Evolutionary conservation across 768 basidiomycete genomes (phyloP).

Genomic region (Scleroderma bovista): DNA sequence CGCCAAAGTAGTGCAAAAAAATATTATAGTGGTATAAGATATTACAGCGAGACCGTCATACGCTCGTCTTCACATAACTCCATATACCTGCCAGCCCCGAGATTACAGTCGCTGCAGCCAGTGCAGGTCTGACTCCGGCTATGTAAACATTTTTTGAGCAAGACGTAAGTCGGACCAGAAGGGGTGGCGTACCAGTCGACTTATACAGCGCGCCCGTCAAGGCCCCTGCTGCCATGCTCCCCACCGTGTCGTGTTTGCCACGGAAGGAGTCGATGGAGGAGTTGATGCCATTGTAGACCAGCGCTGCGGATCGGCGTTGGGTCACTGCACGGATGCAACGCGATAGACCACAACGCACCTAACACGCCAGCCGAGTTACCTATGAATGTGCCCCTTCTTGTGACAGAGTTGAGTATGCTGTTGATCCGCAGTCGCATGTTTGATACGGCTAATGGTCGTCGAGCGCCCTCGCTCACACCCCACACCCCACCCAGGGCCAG

Average conservation of each 20-base stretch:
- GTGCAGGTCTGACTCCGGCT: conserved; percentile 90
- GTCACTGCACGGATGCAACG: conserved; percentile 23
- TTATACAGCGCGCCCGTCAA: conserved; percentile 90
- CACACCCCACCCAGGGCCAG: conserved; percentile 91
- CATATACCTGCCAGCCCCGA: conserved; percentile 88
- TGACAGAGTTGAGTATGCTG: conserved; percentile 93
- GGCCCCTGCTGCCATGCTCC: conserved; percentile 90
- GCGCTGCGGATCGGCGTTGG: conserved; percentile 55
- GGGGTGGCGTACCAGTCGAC: conserved; percentile 70
- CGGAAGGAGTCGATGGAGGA: conserved; percentile 85
- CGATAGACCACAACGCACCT: conserved; percentile 55
- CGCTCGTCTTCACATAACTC: conserved; percentile 89
- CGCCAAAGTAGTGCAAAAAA: conserved; percentile 33
- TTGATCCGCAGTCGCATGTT: conserved; percentile 91
- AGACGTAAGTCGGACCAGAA: conserved; percentile 29
- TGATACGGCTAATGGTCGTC: conserved; percentile 79
- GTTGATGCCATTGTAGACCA: conserved; percentile 95
- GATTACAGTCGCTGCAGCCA: conserved; percentile 84
- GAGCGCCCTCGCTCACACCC: conserved; percentile 93
- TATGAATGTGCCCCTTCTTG: conserved; percentile 93
- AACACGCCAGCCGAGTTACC: conserved; percentile 98
- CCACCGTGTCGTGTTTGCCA: conserved; percentile 86
- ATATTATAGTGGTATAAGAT: conserved; percentile 40
- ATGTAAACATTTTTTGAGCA: conserved; percentile 33
- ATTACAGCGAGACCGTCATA: conserved; percentile 53